Base-by-base conservation (phyloP, 2,329 filamentous ascomycete genomes). In the Falciphora oryzae region DNA sequence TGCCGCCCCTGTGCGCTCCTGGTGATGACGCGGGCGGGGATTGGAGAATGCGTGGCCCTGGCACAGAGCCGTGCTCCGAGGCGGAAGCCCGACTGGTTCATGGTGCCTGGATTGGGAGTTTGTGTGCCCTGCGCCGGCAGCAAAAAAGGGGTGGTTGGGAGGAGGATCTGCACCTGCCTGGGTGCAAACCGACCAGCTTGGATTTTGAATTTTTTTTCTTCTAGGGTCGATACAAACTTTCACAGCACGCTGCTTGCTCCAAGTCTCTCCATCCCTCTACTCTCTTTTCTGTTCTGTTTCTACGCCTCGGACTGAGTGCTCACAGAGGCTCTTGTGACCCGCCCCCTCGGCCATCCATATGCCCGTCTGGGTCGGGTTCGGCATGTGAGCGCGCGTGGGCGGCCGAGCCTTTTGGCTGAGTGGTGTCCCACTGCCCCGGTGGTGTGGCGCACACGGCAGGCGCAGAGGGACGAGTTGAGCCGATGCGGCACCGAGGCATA, bases 381-480 rank as follows among this genome's bases (percentile, higher is more conserved):
- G 44, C 44, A 53, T 53, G 44, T 53, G 44, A 53, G 44, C 38
- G 38, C 8, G 32, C 32, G 32, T 35, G 32, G 32, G 32, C 32
- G 4, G 32, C 10, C 38, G 32, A 32, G 32, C 32, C 8, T 32
- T 32, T 32, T 32, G 4, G 38, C 38, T 44, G 14, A 22, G 35
- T 38, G 38, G 60, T 50, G 27, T 28, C 60, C 60, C 27, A 29
- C 57, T 58, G 60, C 16, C 13, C 22, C 59, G 59, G 38, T 11
- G 38, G 13, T 16, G 59, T 50, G 59, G 59, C 38, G n/a, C 59
- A 27, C 59, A 61, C 31, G 59, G 59, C 32, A 14, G 16, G 31
- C 29, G 18, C 32, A 4, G n/a, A 22, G 16, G 16, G 16, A 22
- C 16, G 16, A 18, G 16, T 22, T 50, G 38, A 50, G 38, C 38